Percentiles rank a stretch among this genome's conserved stretches.
These are phyloP conservation scores for Ogataea glucozyma DNA, from an alignment of 805 yeast species.

Conservation along the genomic window DNA sequence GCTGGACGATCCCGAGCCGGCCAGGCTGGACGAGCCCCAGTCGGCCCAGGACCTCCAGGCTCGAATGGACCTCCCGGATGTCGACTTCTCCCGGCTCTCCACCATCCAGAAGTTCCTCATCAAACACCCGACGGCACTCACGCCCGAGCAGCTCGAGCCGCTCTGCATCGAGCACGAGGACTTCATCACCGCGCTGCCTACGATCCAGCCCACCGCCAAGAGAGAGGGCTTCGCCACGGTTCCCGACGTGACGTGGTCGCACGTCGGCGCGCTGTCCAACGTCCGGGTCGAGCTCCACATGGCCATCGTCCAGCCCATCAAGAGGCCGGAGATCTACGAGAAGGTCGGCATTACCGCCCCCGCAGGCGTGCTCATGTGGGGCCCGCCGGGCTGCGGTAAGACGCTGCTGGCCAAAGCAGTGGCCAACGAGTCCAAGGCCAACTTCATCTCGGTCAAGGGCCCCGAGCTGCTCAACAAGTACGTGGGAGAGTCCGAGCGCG, in stretches of 20 bases:
- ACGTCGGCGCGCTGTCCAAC: slow-evolving; percentile 83
- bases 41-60: slow-evolving; percentile 4
- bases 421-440: slow-evolving; percentile 95
- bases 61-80: slow-evolving; percentile 4
- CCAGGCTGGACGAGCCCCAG: slow-evolving; percentile 1
- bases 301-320: slow-evolving; percentile 97
- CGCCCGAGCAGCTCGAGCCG: slow-evolving; percentile 72
- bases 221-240: slow-evolving; percentile 99
- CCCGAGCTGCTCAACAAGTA: slow-evolving; percentile 94
- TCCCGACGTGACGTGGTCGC: slow-evolving; percentile 95
- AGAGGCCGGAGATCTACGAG: slow-evolving; percentile 84
- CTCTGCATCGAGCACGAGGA: slow-evolving; percentile 77
- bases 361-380: slow-evolving; percentile 97
- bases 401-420: slow-evolving; percentile 96
- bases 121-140: slow-evolving; percentile 77
- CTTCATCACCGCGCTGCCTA: slow-evolving; percentile 81
- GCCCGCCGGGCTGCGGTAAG: slow-evolving; percentile 99
- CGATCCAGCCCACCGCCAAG: slow-evolving; percentile 95
- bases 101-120: slow-evolving; percentile 72
- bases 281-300: slow-evolving; percentile 89
- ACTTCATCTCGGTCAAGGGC: slow-evolving; percentile 93
- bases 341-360: slow-evolving; percentile 95
- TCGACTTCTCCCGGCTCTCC: slow-evolving; percentile 36
- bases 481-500: slow-evolving; percentile 93
- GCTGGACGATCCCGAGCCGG: background rate